Conservation (phyloP, 805 yeast species). For the Barnettozyma siamensis region DNA sequence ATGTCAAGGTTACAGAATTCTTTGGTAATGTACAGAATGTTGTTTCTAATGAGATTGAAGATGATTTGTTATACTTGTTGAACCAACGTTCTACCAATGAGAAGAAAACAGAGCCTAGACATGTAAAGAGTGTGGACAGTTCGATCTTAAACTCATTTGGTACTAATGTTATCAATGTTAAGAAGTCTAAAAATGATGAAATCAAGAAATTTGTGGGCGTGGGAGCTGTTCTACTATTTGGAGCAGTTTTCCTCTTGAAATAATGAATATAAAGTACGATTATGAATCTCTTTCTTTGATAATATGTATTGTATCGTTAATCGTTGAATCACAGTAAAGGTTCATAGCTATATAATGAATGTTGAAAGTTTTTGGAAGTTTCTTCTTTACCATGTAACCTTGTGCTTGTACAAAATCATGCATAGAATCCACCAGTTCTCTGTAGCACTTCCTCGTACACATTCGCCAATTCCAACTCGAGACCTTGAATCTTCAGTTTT, state of each 20-base stretch:
- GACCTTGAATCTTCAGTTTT: constrained; percentile 32
- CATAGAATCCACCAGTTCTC: constrained; percentile 19
- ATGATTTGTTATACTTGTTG: constrained; percentile 30
- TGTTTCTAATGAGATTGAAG: constrained; percentile 54
- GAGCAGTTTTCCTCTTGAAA: constrained; percentile 3
- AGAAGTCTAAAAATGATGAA: neutral
- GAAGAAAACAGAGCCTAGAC: neutral
- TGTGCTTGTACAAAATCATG: neutral
- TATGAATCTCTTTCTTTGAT: too few relatives aligned
- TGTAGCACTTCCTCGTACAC: constrained; percentile 40
- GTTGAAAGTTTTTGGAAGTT: too few relatives aligned
- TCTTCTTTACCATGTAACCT: too few relatives aligned
- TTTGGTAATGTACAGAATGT: constrained; percentile 89
- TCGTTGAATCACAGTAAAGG: too few relatives aligned
- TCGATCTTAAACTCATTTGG: constrained; percentile 16
- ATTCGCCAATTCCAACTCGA: constrained; percentile 38
- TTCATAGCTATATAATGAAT: too few relatives aligned
- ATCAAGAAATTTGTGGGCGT: constrained; percentile 6
- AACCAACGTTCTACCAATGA: constrained; percentile 10
- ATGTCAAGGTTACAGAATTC: constrained; percentile 83
- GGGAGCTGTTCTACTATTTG: constrained; percentile 1
- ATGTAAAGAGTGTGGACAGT: constrained; percentile 10
- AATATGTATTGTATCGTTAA: too few relatives aligned
- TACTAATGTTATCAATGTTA: constrained; percentile 13
- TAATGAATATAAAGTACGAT: neutral